Base-by-base conservation (phyloP, 129 eudicot species). In the Flaveria trinervia region DNA sequence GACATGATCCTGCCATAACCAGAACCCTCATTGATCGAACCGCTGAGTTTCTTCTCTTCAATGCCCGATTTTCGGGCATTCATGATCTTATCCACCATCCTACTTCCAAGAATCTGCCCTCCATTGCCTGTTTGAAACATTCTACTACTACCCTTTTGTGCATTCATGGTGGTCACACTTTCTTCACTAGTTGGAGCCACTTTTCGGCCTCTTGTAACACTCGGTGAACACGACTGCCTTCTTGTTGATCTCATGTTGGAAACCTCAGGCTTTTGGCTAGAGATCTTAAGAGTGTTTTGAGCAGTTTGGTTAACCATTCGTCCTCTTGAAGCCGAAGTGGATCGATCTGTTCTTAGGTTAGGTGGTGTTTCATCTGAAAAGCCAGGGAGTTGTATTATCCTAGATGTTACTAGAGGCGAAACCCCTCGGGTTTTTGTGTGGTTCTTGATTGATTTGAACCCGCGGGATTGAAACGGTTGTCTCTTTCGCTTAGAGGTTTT, bases 11-110 rank as follows among this genome's bases (percentile, higher is more conserved):
- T 87, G 68, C 92, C 92, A 43, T 74, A 87, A 74, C 96, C 89
- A 76, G 87, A 79, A 25, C 83, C 78, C 78, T 89, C 89, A 28
- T 85, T 89, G 23, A 87, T 72, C 1, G 88, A 89, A 70, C 88
- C 72, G 14, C 66, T 67, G 33, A 85, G 52, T 49, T 79, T 83
- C 74, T 77, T 87, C 51, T 84, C 92, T 54, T 85, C 92, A 0
- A 65, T 56, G 49, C 33, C 75, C 0, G 82, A 78, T 64, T 73
- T 88, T 76, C 91, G 80, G 0, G 93, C 93, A 84, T 77, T 86
- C 90, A 88, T 73, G 65, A 91, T 73, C 81, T 83, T 91, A 52
- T 91, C 96, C 80, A 88, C 91, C 96, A 91, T 88, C 71, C 84
- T 79, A 36, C 96, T 91, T 54, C 93, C 93, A 71, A 79, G 67